A percentile compares a stretch with the other conserved stretches of the same genome.
These are phyloP conservation scores for Mucor plumbeus DNA, from an alignment of 371 early-diverging fungal species.

Conservation along the genomic window DNA sequence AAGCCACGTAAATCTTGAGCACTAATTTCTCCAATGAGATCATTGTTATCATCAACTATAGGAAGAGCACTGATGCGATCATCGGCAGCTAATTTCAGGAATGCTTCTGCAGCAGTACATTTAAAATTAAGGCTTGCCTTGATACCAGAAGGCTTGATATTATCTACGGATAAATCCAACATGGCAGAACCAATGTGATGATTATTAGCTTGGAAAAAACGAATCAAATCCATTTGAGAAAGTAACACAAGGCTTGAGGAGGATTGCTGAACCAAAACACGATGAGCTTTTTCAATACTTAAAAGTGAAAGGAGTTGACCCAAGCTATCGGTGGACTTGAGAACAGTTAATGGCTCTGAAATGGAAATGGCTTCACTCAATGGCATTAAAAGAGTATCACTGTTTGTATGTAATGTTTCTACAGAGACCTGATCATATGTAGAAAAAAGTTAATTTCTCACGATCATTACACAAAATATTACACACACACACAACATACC, in stretches of 20 bases:
- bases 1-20: conserved; percentile 68
- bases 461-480: conserved; percentile 18
- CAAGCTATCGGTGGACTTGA: conserved; percentile 45
- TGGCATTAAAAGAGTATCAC: conserved; percentile 32
- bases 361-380: conserved; percentile 46
- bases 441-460: conserved; percentile 20
- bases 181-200: conserved; percentile 58
- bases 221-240: conserved; percentile 66
- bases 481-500: conserved; percentile 31
- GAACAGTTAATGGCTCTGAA: conserved; percentile 46
- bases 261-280: conserved; percentile 54
- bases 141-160: conserved; percentile 25
- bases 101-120: conserved; percentile 57
- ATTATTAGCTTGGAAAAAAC: conserved; percentile 59
- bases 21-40: conserved; percentile 61
- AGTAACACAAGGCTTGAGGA: conserved; percentile 40
- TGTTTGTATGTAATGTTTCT: conserved; percentile 23
- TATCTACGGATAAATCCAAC: conserved; percentile 50
- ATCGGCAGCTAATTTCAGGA: conserved; percentile 52
- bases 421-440: conserved; percentile 24
- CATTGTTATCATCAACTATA: conserved; percentile 52
- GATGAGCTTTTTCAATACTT: conserved; percentile 52
- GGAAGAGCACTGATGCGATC: conserved; percentile 53
- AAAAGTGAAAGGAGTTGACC: conserved; percentile 45
- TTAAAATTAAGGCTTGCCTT: conserved; percentile 44